A percentile compares a stretch with the other conserved stretches of the same genome.
Evolutionary conservation across 495 filamentous ascomycete species (phyloP).

Genomic region (Trichoderma reesei): DNA sequence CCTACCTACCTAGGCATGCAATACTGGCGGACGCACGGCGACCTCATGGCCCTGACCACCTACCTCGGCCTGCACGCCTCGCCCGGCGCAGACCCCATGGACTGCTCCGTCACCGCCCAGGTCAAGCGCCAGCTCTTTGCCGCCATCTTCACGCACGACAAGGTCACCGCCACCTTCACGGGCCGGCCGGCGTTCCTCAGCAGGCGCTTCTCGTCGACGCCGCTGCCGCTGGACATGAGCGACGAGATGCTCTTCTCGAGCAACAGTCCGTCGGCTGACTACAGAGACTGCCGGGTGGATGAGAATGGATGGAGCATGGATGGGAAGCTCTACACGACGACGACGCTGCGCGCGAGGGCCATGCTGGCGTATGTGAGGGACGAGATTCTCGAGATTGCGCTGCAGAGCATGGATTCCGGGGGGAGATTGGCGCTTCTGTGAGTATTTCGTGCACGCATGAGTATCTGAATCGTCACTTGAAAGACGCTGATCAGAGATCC

Average conservation of each 20-base stretch:
- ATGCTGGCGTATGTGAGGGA: constrained; percentile 42
- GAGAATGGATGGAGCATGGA: constrained; percentile 44
- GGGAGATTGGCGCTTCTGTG: constrained; percentile 39
- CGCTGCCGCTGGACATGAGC: constrained; percentile 45
- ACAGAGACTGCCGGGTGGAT: constrained; percentile 32
- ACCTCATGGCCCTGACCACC: constrained; percentile 41
- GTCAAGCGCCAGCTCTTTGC: constrained; percentile 37
- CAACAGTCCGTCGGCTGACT: not conserved
- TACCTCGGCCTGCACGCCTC: constrained; percentile 50
- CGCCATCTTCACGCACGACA: constrained; percentile 36
- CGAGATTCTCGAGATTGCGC: constrained; percentile 47
- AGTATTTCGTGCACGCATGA: no score
- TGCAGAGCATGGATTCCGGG: constrained; percentile 31
- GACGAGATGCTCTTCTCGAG: constrained; percentile 24
- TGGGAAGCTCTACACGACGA: constrained; percentile 29
- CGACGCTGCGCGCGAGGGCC: constrained; percentile 39
- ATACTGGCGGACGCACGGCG: constrained; percentile 46
- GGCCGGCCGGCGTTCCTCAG: constrained; percentile 45
- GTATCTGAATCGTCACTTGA: no score
- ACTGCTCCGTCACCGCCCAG: constrained; percentile 7
- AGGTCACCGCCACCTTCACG: constrained; percentile 9
- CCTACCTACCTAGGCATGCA: constrained; percentile 34
- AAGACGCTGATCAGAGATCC: no score
- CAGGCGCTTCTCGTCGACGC: constrained; percentile 44
- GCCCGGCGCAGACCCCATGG: not conserved